Evolutionary conservation across 257 asterid genomes (phyloP).

Genomic region (Misopates orontium): DNA sequence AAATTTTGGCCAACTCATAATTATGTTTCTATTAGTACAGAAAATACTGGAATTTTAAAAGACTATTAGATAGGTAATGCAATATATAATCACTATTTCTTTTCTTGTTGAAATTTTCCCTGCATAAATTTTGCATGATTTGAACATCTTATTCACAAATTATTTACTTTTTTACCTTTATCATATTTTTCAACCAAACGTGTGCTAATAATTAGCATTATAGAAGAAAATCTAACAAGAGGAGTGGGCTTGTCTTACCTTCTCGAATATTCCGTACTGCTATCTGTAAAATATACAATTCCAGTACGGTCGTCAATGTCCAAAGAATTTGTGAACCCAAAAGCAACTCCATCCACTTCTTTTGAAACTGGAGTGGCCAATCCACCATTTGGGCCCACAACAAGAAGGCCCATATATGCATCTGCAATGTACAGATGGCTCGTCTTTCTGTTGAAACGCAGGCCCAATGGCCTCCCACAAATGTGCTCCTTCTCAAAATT

Average conservation of each 20-base stretch:
- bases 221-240: neutral
- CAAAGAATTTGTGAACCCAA: slow-evolving; percentile 61
- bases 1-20: too few species aligned
- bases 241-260: slow-evolving; percentile 36
- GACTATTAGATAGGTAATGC: too few species aligned
- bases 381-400: slow-evolving; percentile 66
- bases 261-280: slow-evolving; percentile 59
- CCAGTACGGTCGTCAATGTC: slow-evolving; percentile 56
- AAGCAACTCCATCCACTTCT: slow-evolving; percentile 37
- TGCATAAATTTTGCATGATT: too few species aligned
- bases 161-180: too few species aligned
- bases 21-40: too few species aligned
- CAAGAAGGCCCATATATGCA: slow-evolving; percentile 72
- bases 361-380: slow-evolving; percentile 42
- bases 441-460: slow-evolving; percentile 39
- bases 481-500: slow-evolving; percentile 44
- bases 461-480: slow-evolving; percentile 90
- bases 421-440: slow-evolving; percentile 70
- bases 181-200: neutral
- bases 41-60: too few species aligned
- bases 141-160: too few species aligned
- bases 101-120: too few species aligned
- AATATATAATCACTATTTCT: too few species aligned
- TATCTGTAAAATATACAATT: slow-evolving; percentile 63
- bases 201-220: neutral